A percentile compares a stretch with the other conserved stretches of the same genome.
Evolutionary conservation across 1,284 basidiomycete species (phyloP).

Genomic region (Phylloboletellus chloephorus): DNA sequence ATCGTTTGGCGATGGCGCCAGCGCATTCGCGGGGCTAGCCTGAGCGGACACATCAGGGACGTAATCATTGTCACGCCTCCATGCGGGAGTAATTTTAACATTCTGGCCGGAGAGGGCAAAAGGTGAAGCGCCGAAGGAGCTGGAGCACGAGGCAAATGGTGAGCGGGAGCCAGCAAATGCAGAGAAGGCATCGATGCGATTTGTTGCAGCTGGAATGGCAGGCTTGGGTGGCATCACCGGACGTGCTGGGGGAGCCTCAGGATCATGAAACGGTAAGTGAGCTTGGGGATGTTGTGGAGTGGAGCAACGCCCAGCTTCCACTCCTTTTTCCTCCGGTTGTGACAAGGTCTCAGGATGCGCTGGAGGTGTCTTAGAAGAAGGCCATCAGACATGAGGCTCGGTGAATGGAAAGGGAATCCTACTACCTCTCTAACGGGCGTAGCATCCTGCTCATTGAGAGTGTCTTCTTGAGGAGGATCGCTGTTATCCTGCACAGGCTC

Average conservation of each 20-base stretch:
- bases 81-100: conserved; percentile 22
- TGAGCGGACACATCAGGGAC: conserved; percentile 12
- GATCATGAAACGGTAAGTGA: conserved; percentile 10
- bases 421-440: conserved; percentile 18
- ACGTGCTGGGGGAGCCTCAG: conserved; percentile 10
- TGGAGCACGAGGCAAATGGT: conserved; percentile 36
- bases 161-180: conserved; percentile 41
- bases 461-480: conserved; percentile 3
- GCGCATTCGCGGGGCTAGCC: conserved; percentile 6
- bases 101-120: conserved; percentile 18
- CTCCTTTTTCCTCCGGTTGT: conserved; percentile 11
- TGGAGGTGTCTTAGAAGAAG: conserved; percentile 13
- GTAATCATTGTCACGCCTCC: conserved; percentile 15
- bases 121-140: conserved; percentile 22
- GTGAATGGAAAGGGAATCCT: conserved; percentile 1
- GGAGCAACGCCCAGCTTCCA: conserved; percentile 9
- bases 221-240: conserved; percentile 19
- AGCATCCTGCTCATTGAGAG: conserved; percentile 3
- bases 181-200: conserved; percentile 35
- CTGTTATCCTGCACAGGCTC: conserved; percentile 11
- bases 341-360: not conserved
- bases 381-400: conserved; percentile 11
- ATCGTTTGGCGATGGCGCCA: conserved; percentile 20
- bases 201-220: conserved; percentile 5
- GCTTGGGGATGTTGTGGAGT: conserved; percentile 13